Base-by-base conservation (phyloP, 306 rosid genomes). In the Acmispon strigosus region DNA sequence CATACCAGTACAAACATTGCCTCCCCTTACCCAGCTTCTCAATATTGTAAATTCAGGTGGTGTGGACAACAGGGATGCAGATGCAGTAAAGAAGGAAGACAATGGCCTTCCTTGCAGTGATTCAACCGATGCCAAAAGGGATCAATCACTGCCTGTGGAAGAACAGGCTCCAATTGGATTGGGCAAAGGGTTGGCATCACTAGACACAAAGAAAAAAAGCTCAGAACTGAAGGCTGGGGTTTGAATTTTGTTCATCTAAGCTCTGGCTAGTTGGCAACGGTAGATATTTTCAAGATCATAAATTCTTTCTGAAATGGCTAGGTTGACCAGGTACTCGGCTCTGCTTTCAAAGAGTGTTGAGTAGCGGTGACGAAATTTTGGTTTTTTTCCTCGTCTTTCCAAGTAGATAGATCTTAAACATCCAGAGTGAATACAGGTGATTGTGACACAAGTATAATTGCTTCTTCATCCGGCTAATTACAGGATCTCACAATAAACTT, bases 161-260 rank as follows among this genome's bases (percentile, higher is more conserved):
- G 80, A 74, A 52, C 82, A 78, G 47, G 81, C 90, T 22, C 97
- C 96, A 0, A 87, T 60, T 41, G 97, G 96, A 70, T 72, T 91
- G 73, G 91, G 96, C 47, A 80, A 82, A 59, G 86, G 97, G 43
- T 85, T 88, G 68, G 76, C 83, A 34, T 71, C 96, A 37, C 69
- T 83, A 69, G 89, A 88, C 29, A 58, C 81, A 20, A 86, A 85
- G 96, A 91, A 91, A 70, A 87, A 67, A 62, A 88, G 78, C 74
- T 53, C 92, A 0, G 88, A 86, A 75, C 20, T 77, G 12, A 88
- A 88, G 77, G 87, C 27, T 45, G 78, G 86, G 15, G 77, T 82
- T 20, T 88, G 70, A 84, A 49, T 59, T 68, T 77, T 82, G 22
- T 1, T 29, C 59, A 59, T 55, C 52, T 3, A 41, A 17, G 64